phyloP scores from a whole-genome alignment of 2,329 filamentous ascomycete species.

The Falciphora oryzae region DNA sequence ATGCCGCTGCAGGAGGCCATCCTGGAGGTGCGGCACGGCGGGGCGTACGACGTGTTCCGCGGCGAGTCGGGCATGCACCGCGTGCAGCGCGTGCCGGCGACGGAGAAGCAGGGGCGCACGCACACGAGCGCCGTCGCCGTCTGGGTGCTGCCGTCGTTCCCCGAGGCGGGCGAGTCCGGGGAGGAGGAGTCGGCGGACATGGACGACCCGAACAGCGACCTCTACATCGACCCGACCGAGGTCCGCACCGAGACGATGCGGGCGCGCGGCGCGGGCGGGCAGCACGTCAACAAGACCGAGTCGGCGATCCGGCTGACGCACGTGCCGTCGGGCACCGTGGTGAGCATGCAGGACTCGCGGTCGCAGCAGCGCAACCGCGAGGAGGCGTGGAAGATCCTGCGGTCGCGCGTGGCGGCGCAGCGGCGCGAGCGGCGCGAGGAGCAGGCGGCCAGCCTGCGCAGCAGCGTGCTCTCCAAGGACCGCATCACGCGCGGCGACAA shows the following conservation, averaged over 20 bases:
- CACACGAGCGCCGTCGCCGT: conserved; percentile 92
- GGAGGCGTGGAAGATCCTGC: conserved; percentile 78
- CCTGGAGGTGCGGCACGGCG: conserved; percentile 70
- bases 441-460: conserved; percentile 65
- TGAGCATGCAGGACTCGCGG: conserved; percentile 87
- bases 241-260: conserved; percentile 86
- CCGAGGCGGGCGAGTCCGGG: conserved; percentile 45
- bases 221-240: conserved; percentile 80
- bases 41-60: conserved; percentile 75
- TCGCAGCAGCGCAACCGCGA: conserved; percentile 88
- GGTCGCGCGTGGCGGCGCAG: conserved; percentile 74
- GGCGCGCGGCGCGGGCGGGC: conserved; percentile 84
- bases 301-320: conserved; percentile 92
- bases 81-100: conserved; percentile 87
- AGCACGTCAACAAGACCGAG: conserved; percentile 98
- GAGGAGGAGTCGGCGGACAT: conserved; percentile 43
- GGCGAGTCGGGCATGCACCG: conserved; percentile 92
- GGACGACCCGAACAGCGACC: conserved; percentile 83
- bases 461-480: conserved; percentile 72
- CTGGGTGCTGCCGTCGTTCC: conserved; percentile 83
- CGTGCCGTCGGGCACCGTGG: conserved; percentile 75
- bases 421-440: conserved; percentile 79
- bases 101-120: conserved; percentile 83
- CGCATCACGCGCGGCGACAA: conserved; percentile 90
- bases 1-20: conserved; percentile 78